Base-by-base conservation (phyloP, 2,329 filamentous ascomycete genomes). In the Penicillium fuscoglaucum region DNA sequence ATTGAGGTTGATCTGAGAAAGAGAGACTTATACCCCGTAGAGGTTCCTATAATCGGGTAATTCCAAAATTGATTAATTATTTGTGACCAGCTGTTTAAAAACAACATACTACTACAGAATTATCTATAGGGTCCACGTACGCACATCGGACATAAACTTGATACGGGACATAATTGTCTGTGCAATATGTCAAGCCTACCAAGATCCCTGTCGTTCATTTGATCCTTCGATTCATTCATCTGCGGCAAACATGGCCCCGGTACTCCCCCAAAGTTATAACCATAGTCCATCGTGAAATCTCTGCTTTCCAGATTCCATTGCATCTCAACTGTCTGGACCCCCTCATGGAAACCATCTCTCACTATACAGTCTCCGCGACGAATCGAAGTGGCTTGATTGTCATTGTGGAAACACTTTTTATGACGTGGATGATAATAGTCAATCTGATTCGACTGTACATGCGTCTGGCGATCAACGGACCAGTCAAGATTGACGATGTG, bases 351-450 rank as follows among this genome's bases (percentile, higher is more conserved):
- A 9, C 28, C 12, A 4, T 15, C 28, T 33, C 45, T 4, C 28
- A n/a, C 7, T 47, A 47, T 47, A 19, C 45, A 17, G 45, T 47
- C 45, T 47, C 45, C 7, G 12, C 28, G 12, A 47, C 45, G 29
- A 47, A 33, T 33, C 28, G 45, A 47, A 47, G 45, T 31, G 45
- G 45, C 12, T 21, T 47, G 12, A 33, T 47, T 47, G 12, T 47
- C 45, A 47, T 47, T 7, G n/a, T 21, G 33, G 28, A 47, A 47
- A 47, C 28, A 31, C 28, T 47, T 2, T 47, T 47, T 15, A 33
- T 47, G 45, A 21, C 45, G 6, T 47, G 45, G 45, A 47, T 47
- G 45, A 47, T 47, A 7, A 47, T 47, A 33, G 45, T 47, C n/a
- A 21, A n/a, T 10, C 12, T 47, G n/a, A 21, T 46, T 31, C 28